phyloP scores from a whole-genome alignment of 2,329 filamentous ascomycete species.

The Calonectria pteridis region DNA sequence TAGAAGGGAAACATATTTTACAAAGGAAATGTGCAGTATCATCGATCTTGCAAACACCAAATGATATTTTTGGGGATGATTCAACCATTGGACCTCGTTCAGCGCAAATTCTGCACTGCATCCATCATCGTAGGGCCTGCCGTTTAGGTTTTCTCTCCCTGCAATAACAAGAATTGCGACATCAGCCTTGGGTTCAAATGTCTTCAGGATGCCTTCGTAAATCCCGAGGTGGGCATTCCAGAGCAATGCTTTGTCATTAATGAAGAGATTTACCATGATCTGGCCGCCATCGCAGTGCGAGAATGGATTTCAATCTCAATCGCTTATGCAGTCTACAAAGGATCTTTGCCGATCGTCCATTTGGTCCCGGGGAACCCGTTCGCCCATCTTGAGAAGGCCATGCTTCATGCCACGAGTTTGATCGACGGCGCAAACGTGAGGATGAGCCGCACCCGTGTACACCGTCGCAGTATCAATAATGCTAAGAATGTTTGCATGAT shows the following conservation, averaged over 20 bases:
- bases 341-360: not conserved
- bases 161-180: not conserved
- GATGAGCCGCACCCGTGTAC: not conserved
- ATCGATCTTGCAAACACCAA: not conserved
- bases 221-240: not conserved
- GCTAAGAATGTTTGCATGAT: too few species aligned
- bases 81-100: not conserved
- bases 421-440: not conserved
- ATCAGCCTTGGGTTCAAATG: not conserved
- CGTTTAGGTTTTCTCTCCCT: not conserved
- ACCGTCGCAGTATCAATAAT: not conserved
- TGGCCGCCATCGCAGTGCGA: not conserved
- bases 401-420: not conserved
- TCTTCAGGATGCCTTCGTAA: not conserved
- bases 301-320: not conserved
- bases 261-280: not conserved
- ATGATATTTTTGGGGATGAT: not conserved
- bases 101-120: not conserved
- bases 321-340: not conserved
- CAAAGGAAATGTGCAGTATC: not conserved
- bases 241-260: not conserved
- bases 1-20: not conserved
- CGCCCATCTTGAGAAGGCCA: not conserved
- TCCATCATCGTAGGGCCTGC: not conserved
- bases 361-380: not conserved